Conservation (phyloP, 164 flowering plant genomes). For the Cinnamomum chago region DNA sequence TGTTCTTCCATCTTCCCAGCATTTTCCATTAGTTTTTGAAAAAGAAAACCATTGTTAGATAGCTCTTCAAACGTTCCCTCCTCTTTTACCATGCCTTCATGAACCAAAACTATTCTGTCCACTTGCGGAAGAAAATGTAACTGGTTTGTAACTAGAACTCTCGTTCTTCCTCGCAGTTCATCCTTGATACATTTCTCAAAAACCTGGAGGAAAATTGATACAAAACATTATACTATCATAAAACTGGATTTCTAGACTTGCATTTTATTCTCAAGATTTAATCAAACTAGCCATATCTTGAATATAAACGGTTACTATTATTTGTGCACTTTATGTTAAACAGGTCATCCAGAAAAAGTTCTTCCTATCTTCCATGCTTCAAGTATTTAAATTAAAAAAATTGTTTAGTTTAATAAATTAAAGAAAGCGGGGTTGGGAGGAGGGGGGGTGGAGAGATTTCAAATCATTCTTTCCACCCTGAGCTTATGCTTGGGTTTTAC, state of each 20-base stretch:
- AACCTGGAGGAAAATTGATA: constrained; percentile 44
- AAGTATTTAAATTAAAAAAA: no score
- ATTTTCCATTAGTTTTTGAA: constrained; percentile 92
- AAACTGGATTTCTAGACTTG: not conserved
- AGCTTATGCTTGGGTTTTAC: not conserved
- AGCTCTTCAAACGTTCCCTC: constrained; percentile 95
- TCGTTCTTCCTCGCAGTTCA: constrained; percentile 76
- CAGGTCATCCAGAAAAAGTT: not conserved
- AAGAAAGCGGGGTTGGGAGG: no score
- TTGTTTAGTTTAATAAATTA: not conserved
- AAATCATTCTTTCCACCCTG: not conserved
- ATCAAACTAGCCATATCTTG: not conserved
- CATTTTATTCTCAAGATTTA: not conserved
- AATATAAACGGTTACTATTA: not conserved
- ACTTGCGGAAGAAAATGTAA: constrained; percentile 96
- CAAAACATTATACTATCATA: constrained; percentile 3
- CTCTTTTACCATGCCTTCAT: constrained; percentile 91
- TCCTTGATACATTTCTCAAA: constrained; percentile 88
- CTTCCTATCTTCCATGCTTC: not conserved
- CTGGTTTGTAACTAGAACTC: constrained; percentile 97
- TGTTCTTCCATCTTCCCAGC: constrained; percentile 98
- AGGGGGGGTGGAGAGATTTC: constrained; percentile 4
- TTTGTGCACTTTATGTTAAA: no score
- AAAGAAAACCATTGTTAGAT: constrained; percentile 54
- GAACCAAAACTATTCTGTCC: constrained; percentile 80